Conservation (phyloP, 2,329 filamentous ascomycete species). For the Claviceps africana region DNA sequence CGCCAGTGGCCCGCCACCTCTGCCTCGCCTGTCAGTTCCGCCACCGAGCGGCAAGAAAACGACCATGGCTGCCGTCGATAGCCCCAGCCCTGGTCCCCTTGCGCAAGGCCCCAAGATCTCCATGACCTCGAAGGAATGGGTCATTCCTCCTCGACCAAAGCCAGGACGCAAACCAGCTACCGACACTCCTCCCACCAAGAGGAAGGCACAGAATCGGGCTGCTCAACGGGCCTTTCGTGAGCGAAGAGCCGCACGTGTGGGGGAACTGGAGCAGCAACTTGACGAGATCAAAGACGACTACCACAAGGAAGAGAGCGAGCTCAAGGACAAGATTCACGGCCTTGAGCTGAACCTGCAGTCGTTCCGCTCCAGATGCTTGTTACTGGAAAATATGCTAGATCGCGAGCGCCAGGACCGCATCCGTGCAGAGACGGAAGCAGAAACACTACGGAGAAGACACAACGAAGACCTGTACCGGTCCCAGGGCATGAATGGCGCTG, state of each 20-base stretch:
- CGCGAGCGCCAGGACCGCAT: conserved; percentile 38
- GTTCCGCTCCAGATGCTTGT: conserved; percentile 46
- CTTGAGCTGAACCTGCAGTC: conserved; percentile 55
- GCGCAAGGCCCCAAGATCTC: conserved; percentile 34
- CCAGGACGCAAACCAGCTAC: conserved; percentile 89
- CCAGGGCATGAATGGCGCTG: conserved; percentile 13
- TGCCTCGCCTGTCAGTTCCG: conserved; percentile 16
- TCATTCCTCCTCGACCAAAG: conserved; percentile 71
- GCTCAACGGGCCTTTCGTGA: conserved; percentile 86
- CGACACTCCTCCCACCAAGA: conserved; percentile 82
- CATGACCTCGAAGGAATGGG: conserved; percentile 74
- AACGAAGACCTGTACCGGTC: conserved; percentile 16
- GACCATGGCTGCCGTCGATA: conserved; percentile 34
- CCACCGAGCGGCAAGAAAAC: conserved; percentile 27
- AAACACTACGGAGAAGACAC: conserved; percentile 19
- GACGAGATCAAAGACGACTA: conserved; percentile 45
- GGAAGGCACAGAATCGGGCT: conserved; percentile 86
- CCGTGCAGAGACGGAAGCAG: conserved; percentile 27
- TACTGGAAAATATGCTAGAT: conserved; percentile 49
- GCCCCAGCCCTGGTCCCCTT: conserved; percentile 25
- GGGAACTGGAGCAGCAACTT: conserved; percentile 56
- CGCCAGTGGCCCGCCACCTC: conserved; percentile 10
- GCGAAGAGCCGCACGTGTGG: conserved; percentile 69
- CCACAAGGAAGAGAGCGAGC: conserved; percentile 41
- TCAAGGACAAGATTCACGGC: conserved; percentile 40